Evolutionary conservation across 2,329 filamentous ascomycete genomes (phyloP).

Genomic region (Onygenales sp.): DNA sequence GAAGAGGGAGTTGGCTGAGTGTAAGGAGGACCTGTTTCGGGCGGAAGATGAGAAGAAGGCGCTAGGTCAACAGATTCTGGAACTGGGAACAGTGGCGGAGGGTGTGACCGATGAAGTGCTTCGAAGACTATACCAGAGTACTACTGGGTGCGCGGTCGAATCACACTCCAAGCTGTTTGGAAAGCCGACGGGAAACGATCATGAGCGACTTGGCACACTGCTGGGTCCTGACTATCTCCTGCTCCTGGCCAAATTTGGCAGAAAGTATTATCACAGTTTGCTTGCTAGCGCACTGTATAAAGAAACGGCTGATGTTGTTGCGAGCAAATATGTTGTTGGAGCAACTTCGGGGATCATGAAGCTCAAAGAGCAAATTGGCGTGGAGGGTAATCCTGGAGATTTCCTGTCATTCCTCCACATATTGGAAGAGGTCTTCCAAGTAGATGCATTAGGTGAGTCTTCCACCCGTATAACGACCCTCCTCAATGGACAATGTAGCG

Average conservation of each 20-base stretch:
- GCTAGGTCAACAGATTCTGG: slow-evolving; percentile 1
- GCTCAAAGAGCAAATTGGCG: background rate
- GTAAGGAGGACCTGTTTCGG: background rate
- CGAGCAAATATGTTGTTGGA: background rate
- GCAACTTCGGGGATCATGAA: background rate
- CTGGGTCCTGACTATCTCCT: background rate
- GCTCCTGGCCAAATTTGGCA: background rate
- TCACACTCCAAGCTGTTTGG: slow-evolving; percentile 1
- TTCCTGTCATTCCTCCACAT: background rate
- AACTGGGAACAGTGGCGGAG: background rate
- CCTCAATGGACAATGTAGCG: background rate
- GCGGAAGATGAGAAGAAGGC: slow-evolving; percentile 1
- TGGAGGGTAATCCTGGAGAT: background rate
- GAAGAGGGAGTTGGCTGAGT: background rate
- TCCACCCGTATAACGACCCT: no score
- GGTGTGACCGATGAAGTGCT: slow-evolving; percentile 1
- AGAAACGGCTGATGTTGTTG: background rate
- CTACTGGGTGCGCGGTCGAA: background rate
- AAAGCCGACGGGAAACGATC: background rate
- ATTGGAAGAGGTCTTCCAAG: background rate
- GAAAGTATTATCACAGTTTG: slow-evolving; percentile 1
- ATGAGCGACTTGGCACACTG: background rate
- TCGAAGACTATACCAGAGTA: background rate
- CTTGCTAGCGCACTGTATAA: slow-evolving; percentile 1
- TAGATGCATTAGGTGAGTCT: background rate